These are phyloP conservation scores for Desmodesmus armatus DNA, from an alignment of 139 green algal genomes.

Conservation along the genomic window DNA sequence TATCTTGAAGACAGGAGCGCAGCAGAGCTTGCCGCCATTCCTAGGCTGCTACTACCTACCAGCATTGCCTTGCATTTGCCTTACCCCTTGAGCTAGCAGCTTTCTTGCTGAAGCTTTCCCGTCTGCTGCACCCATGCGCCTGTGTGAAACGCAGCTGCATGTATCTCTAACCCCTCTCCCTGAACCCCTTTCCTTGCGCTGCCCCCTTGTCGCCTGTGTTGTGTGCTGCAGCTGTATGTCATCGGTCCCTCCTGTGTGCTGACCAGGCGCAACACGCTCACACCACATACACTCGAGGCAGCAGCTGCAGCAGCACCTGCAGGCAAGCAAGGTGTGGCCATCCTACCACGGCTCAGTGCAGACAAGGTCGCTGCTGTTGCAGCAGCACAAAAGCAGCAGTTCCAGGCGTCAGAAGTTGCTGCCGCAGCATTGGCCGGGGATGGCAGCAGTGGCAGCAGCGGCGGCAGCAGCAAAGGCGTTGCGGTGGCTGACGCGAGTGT, in stretches of 20 bases:
- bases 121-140: not conserved
- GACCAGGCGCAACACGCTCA: slow-evolving; percentile 27
- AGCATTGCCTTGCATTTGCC: not conserved
- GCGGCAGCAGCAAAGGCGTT: slow-evolving; percentile 21
- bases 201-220: not conserved
- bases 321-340: not conserved
- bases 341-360: slow-evolving; percentile 17
- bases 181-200: not conserved
- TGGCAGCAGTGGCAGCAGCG: not conserved
- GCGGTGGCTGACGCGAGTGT: slow-evolving; percentile 18
- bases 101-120: not conserved
- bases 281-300: not conserved
- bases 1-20: not conserved
- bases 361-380: not conserved
- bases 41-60: not conserved
- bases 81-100: no score
- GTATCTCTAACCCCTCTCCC: not conserved
- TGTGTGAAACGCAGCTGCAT: not conserved
- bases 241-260: slow-evolving; percentile 23
- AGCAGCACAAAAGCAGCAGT: not conserved
- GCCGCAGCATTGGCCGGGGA: not conserved
- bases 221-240: slow-evolving; percentile 26
- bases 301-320: slow-evolving; percentile 13
- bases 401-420: not conserved
- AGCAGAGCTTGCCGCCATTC: not conserved